Percentiles rank a stretch among this genome's conserved stretches.
Conservation (phyloP, 331 rosid genomes). For the Cydonia oblonga region DNA sequence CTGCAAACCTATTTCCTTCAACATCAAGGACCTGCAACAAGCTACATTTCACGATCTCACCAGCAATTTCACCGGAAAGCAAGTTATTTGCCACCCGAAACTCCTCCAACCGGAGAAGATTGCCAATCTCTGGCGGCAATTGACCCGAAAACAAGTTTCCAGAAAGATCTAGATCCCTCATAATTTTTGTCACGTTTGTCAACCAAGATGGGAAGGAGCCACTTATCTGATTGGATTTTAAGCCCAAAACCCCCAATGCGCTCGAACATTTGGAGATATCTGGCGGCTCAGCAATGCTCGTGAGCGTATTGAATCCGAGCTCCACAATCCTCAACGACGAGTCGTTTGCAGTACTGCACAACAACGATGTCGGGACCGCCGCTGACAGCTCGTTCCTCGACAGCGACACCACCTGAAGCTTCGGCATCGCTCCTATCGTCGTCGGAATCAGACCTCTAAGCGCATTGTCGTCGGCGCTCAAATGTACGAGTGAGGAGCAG, state of each 20-base stretch:
- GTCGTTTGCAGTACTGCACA: constrained; percentile 28
- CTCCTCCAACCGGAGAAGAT: constrained; percentile 39
- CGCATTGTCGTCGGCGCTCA: constrained; percentile 46
- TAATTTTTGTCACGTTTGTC: constrained; percentile 25
- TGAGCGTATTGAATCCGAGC: constrained; percentile 53
- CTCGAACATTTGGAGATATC: constrained; percentile 21
- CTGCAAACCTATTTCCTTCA: constrained; percentile 39
- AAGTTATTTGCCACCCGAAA: constrained; percentile 37
- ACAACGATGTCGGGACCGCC: constrained; percentile 42
- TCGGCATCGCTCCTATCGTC: constrained; percentile 44
- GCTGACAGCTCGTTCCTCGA: constrained; percentile 47
- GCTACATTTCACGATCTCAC: constrained; percentile 41
- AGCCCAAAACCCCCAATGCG: constrained; percentile 40
- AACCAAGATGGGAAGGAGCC: constrained; percentile 54
- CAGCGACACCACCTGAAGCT: constrained; percentile 57
- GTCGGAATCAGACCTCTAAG: constrained; percentile 60
- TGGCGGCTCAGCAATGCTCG: constrained; percentile 47
- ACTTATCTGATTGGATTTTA: constrained; percentile 39
- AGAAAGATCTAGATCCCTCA: constrained; percentile 46
- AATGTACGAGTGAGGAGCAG: constrained; percentile 47
- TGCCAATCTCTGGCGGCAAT: constrained; percentile 34
- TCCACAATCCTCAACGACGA: constrained; percentile 34
- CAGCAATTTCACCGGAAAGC: constrained; percentile 43
- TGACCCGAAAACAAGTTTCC: constrained; percentile 55
- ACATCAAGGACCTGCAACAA: constrained; percentile 49